Percentiles rank a stretch among this genome's conserved stretches.
These are phyloP conservation scores for Alternaria atra DNA, from an alignment of 2,329 filamentous ascomycete species.

Conservation along the genomic window DNA sequence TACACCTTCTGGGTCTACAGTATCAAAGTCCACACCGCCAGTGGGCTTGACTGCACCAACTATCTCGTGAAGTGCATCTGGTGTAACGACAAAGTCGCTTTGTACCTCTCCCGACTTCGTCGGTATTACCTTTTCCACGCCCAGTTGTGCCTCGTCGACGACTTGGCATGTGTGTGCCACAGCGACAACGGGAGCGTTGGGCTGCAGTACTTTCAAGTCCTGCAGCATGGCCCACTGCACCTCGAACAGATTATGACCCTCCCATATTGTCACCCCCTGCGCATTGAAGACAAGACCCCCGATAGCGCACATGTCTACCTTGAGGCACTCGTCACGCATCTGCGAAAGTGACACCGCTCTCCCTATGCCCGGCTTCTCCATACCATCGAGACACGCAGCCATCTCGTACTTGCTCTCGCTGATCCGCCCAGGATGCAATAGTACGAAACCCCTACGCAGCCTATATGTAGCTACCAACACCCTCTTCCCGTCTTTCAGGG, in stretches of 20 bases:
- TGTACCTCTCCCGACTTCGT: conserved; percentile 52
- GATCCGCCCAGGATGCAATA: conserved; percentile 52
- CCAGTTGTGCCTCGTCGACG: conserved; percentile 40
- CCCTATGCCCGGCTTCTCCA: conserved; percentile 54
- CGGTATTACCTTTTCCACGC: conserved; percentile 32
- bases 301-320: conserved; percentile 51
- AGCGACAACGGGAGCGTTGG: conserved; percentile 41
- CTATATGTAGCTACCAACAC: conserved; percentile 55
- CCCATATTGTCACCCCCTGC: conserved; percentile 53
- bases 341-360: conserved; percentile 47
- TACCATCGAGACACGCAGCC: conserved; percentile 55
- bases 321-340: conserved; percentile 39
- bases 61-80: conserved; percentile 42
- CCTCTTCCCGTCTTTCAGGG: conserved; percentile 53
- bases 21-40: conserved; percentile 52
- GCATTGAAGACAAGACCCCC: conserved; percentile 54
- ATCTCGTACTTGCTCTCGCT: conserved; percentile 36
- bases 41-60: conserved; percentile 44
- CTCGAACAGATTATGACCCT: conserved; percentile 55
- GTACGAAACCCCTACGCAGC: conserved; percentile 54
- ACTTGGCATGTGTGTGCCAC: conserved; percentile 57
- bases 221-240: conserved; percentile 56
- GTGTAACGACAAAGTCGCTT: conserved; percentile 54
- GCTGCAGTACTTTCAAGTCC: conserved; percentile 42
- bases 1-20: conserved; percentile 48